Base-by-base conservation (phyloP, 164 flowering plant species). In the Macadamia tetraphylla region DNA sequence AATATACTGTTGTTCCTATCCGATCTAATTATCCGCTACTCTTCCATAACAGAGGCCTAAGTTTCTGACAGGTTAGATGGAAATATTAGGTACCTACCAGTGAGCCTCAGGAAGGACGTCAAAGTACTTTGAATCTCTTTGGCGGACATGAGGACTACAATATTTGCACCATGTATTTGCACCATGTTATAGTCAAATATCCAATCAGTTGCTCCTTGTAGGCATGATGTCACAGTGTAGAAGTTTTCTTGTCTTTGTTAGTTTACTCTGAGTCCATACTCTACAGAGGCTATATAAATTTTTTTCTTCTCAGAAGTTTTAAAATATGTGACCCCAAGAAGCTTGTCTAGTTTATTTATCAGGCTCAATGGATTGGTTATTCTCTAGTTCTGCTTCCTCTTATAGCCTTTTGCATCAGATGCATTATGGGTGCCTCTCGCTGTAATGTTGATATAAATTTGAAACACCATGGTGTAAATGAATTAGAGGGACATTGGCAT, bases 381-480 rank as follows among this genome's bases (percentile, higher is more conserved):
- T 71, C 79, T 72, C 84, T 83, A 71, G 79, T 81, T 77, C 74
- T 85, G 79, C 81, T 80, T 78, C 82, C 87, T 70, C 73, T 83
- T 62, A 67, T 85, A 70, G 86, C 84, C 71, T 64, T 85, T 75
- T 82, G 89, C 83, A 72, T 79, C 77, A 69, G 81, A 81, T 80
- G 78, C 81, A 71, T 85, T 48, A 64, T 77, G 62, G 64, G 70
- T 60, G 75, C 75, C 10, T 70, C 80, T 62, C 77, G 67, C 52
- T 71, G 67, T 64, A 74, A 69, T 73, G 60, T 64, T 63, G 43
- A 63, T 14, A 64, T 67, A 68, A 44, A 65, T 18, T 70, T 48
- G 71, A 73, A 72, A 71, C 68, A 29, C 63, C 58, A 62, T 60
- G 67, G 58, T 60, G 60, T 30, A 44, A 70, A 66, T 59, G 73